Percentiles rank a stretch among this genome's conserved stretches.
phyloP scores from a whole-genome alignment of 2,329 filamentous ascomycete species.

The Trichophyton rubrum region DNA sequence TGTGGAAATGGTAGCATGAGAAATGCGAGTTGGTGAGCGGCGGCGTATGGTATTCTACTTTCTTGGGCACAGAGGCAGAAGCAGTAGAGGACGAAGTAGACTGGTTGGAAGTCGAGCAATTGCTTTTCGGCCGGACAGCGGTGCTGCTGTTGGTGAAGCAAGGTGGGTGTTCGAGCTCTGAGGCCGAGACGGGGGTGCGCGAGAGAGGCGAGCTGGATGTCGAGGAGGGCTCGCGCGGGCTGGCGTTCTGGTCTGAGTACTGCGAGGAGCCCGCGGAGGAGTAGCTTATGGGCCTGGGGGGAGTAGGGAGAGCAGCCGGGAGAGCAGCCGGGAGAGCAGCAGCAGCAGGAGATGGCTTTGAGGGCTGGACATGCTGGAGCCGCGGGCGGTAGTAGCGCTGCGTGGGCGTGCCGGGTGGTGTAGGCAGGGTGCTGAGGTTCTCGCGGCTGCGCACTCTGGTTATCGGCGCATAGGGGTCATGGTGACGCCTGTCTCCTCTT shows the following conservation, averaged over 20 bases:
- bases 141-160: neutral
- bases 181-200: neutral
- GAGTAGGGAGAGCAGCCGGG: neutral
- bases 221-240: neutral
- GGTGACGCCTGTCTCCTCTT: neutral
- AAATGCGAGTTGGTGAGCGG: slow-evolving; percentile 28
- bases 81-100: neutral
- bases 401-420: neutral
- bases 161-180: neutral
- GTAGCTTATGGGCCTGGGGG: neutral
- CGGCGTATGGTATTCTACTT: slow-evolving; percentile 18
- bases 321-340: neutral
- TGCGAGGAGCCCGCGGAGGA: neutral
- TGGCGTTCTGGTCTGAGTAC: neutral
- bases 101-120: neutral
- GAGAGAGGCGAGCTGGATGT: neutral
- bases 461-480: neutral
- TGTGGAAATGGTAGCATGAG: slow-evolving; percentile 31
- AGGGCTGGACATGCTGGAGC: neutral
- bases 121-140: neutral
- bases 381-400: neutral
- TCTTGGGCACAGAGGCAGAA: neutral
- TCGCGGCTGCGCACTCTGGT: neutral
- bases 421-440: neutral
- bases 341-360: neutral